phyloP scores from a whole-genome alignment of 257 asterid species.

The Echium plantagineum region DNA sequence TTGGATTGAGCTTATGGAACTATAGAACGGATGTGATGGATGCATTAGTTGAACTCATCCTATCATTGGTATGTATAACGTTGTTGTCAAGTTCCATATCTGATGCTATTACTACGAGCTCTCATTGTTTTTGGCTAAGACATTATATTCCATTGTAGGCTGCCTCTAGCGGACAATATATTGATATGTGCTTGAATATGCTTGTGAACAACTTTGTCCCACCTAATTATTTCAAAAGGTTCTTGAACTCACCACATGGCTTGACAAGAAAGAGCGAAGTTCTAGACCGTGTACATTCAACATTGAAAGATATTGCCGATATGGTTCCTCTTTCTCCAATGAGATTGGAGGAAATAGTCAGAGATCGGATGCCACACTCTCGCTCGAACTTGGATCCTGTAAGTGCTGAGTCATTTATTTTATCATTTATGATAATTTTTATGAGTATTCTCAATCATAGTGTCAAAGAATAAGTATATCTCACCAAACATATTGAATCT shows the following conservation, averaged over 20 bases:
- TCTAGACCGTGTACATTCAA: slow-evolving; percentile 63
- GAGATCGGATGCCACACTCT: slow-evolving; percentile 51
- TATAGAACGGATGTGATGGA: slow-evolving; percentile 76
- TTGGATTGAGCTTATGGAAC: slow-evolving; percentile 75
- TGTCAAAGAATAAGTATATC: neutral
- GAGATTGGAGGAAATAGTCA: slow-evolving; percentile 58
- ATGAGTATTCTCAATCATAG: neutral
- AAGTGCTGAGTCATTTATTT: slow-evolving; percentile 14
- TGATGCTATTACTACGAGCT: neutral
- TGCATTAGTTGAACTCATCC: slow-evolving; percentile 54
- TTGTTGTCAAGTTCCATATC: neutral
- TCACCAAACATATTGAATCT: too few relatives aligned
- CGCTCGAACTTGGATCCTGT: slow-evolving; percentile 39
- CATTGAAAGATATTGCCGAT: slow-evolving; percentile 48
- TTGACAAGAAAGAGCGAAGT: slow-evolving; percentile 62
- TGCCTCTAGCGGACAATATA: slow-evolving; percentile 54
- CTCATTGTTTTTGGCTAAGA: neutral
- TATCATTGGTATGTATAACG: slow-evolving; percentile 46
- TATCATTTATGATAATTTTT: too few relatives aligned
- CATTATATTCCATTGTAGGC: slow-evolving; percentile 35
- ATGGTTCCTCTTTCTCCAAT: slow-evolving; percentile 70
- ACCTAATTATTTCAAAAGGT: slow-evolving; percentile 32
- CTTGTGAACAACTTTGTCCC: slow-evolving; percentile 80
- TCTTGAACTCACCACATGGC: slow-evolving; percentile 50
- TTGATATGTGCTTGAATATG: slow-evolving; percentile 79